phyloP scores from a whole-genome alignment of 768 basidiomycete species.

The Kwoniella europaea region DNA sequence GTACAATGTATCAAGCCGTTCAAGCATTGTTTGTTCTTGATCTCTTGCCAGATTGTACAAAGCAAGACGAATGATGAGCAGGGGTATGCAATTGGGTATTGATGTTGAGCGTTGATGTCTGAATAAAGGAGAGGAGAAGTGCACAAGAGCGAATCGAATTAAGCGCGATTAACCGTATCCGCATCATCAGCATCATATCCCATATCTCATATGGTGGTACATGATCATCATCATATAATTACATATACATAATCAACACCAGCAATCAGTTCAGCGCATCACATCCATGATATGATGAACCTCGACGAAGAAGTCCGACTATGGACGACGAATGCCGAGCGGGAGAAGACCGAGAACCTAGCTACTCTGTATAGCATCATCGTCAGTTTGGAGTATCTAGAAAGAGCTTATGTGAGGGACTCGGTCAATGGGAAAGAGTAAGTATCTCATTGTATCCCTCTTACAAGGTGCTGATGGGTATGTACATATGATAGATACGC shows the following conservation, averaged over 20 bases:
- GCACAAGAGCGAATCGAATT: constrained; percentile 2
- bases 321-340: constrained; percentile 82
- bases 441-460: constrained; percentile 55
- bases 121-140: neutral
- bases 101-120: no score
- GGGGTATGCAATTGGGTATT: no score
- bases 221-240: neutral
- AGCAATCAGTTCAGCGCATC: neutral
- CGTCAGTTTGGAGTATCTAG: constrained; percentile 89
- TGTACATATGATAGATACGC: constrained; percentile 81
- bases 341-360: constrained; percentile 84
- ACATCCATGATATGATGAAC: constrained; percentile 44
- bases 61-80: no score
- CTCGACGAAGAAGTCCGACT: constrained; percentile 92
- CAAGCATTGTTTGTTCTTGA: no score
- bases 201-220: neutral
- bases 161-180: constrained; percentile 5
- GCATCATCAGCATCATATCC: neutral
- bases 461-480: neutral
- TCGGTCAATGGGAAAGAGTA: constrained; percentile 88
- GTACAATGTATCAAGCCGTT: no score
- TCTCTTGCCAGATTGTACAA: no score
- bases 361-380: constrained; percentile 91
- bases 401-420: constrained; percentile 93
- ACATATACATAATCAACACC: neutral